A percentile compares a stretch with the other conserved stretches of the same genome.
These are phyloP conservation scores for Phytophthora quininea DNA, from an alignment of 352 stramenopile genomes.

Conservation along the genomic window DNA sequence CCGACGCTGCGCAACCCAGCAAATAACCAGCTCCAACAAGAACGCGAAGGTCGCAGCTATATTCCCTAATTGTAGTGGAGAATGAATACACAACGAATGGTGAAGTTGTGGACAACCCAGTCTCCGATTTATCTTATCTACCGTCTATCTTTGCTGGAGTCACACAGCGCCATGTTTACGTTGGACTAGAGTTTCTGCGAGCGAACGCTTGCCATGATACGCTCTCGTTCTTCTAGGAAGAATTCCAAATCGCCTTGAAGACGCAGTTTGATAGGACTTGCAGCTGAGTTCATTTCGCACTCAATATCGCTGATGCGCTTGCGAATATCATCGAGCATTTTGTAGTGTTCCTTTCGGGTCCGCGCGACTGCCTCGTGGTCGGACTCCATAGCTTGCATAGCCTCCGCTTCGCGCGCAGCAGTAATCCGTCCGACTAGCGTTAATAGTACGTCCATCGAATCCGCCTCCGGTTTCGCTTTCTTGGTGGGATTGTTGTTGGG, in stretches of 20 bases:
- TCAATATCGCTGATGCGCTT: neutral
- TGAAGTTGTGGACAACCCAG: too few relatives aligned
- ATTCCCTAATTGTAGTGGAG: too few relatives aligned
- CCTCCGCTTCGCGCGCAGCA: neutral
- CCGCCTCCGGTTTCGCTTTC: neutral
- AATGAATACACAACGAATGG: too few relatives aligned
- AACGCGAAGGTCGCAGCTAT: too few relatives aligned
- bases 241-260: constrained; percentile 1
- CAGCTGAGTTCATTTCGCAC: constrained; percentile 2
- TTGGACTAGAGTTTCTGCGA: too few relatives aligned
- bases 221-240: constrained; percentile 3
- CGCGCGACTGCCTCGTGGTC: neutral
- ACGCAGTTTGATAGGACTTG: constrained; percentile 5
- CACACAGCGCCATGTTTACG: too few relatives aligned
- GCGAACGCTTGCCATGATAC: too few relatives aligned
- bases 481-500: neutral
- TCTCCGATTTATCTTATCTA: too few relatives aligned
- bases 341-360: neutral
- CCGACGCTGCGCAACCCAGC: too few relatives aligned
- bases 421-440: neutral
- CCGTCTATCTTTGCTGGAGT: too few relatives aligned
- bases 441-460: neutral
- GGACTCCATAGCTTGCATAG: neutral
- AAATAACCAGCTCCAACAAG: too few relatives aligned
- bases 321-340: constrained; percentile 2